Evolutionary conservation across 1,284 basidiomycete species (phyloP).

Genomic region (Gastroboletus turbinatus): DNA sequence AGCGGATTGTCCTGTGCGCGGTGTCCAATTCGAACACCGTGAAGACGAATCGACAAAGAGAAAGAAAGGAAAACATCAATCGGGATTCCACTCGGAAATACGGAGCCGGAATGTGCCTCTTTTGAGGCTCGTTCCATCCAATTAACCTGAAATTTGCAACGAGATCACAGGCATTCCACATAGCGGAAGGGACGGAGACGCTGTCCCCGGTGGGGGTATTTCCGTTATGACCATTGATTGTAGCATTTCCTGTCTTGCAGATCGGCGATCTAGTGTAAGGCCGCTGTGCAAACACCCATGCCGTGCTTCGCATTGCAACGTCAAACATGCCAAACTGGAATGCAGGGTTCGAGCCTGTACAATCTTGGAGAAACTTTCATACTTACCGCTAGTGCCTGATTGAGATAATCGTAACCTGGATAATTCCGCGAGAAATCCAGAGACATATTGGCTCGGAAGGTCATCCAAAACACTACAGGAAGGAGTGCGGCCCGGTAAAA

Average conservation of each 20-base stretch:
- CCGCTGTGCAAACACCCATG: conserved; percentile 20
- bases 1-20: neutral
- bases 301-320: conserved; percentile 28
- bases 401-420: conserved; percentile 18
- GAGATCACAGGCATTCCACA: conserved; percentile 33
- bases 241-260: neutral
- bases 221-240: neutral
- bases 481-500: conserved; percentile 26
- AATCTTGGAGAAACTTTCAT: neutral
- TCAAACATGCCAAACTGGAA: conserved; percentile 28
- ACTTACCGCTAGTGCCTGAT: conserved; percentile 29
- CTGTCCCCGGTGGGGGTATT: neutral
- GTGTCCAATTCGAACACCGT: conserved; percentile 13
- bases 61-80: conserved; percentile 17
- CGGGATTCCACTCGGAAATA: conserved; percentile 21
- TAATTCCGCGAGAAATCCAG: conserved; percentile 25
- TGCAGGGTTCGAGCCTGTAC: neutral
- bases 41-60: conserved; percentile 13
- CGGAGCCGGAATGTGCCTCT: conserved; percentile 12
- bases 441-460: conserved; percentile 14
- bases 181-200: conserved; percentile 10
- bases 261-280: conserved; percentile 21
- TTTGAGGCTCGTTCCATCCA: conserved; percentile 26
- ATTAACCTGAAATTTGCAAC: conserved; percentile 25
- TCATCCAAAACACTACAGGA: conserved; percentile 23